Percentiles rank a stretch among this genome's conserved stretches.
Evolutionary conservation across 208 protist genomes (phyloP).

Genomic region (Strigomonas oncopelti): DNA sequence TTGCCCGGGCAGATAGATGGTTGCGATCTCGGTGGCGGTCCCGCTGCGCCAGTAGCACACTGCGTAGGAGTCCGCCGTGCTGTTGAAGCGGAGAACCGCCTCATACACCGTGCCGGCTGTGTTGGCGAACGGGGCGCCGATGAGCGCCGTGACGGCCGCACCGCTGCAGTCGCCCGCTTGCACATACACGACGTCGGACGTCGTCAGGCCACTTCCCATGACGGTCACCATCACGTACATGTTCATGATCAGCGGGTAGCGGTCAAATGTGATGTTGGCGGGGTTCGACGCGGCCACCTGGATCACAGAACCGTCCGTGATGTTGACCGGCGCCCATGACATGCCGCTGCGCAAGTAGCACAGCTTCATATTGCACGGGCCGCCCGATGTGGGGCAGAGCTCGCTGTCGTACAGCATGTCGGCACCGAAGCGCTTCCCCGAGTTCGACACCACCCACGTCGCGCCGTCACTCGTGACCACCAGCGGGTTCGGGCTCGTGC

Average conservation of each 20-base stretch:
- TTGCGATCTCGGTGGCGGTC: constrained; percentile 60
- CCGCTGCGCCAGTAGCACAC: constrained; percentile 74
- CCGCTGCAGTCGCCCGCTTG: constrained; percentile 40
- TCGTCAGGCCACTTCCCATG: constrained; percentile 35
- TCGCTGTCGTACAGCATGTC: constrained; percentile 48
- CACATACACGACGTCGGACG: constrained; percentile 45
- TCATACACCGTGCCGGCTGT: constrained; percentile 47
- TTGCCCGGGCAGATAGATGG: constrained; percentile 32
- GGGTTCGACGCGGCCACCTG: constrained; percentile 70
- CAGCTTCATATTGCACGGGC: constrained; percentile 66
- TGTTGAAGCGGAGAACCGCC: constrained; percentile 72
- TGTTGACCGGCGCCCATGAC: constrained; percentile 75
- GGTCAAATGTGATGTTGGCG: constrained; percentile 56
- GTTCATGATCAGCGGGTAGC: constrained; percentile 48
- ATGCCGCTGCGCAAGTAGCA: constrained; percentile 71
- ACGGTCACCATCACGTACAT: constrained; percentile 88
- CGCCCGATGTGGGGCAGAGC: constrained; percentile 49
- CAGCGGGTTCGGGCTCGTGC: constrained; percentile 51
- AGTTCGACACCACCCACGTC: constrained; percentile 66
- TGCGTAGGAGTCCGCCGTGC: constrained; percentile 26
- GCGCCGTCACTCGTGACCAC: constrained; percentile 37
- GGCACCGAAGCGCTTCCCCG: constrained; percentile 52
- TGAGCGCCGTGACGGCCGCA: constrained; percentile 34
- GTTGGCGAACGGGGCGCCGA: constrained; percentile 28
- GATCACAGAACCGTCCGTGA: constrained; percentile 24